Evolutionary conservation across 78 protist species (phyloP), one percentile per base, ranked within the genome.

Genomic region (Isochrysis galbana): DNA sequence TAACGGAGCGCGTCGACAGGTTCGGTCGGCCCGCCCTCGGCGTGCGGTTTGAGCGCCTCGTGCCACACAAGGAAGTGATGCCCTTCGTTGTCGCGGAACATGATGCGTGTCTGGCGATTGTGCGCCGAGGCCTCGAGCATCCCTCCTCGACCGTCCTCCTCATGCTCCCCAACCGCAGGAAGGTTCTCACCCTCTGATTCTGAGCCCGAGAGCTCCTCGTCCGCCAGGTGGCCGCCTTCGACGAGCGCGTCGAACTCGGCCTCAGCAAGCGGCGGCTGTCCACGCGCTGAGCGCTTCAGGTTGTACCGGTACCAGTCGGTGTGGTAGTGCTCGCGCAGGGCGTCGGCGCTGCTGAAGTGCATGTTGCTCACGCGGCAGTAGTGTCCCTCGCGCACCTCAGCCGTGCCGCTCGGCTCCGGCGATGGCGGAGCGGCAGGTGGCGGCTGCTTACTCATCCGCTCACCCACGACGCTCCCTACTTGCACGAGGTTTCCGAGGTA

Each of bases 271-370:
- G 88, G 88, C 36, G 88, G 88, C 34, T 11, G 55, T 23, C 47
- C 51, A 7, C 39, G 36, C 17, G 38, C 4, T 21, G 47, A 4
- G 23, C 34, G 88, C 39, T 44, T 39, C 29, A 80, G 55, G 21
- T 80, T 80, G 55, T 44, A 44, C 25, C 88, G 48, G 55, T 80
- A 80, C 88, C 88, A 80, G 88, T 80, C 88, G 38, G 47, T 44
- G 55, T 44, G 88, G 55, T 23, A 80, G 88, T 80, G 88, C 55
- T 17, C 39, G 32, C 51, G 51, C 23, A 80, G 51, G 5, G 54
- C 88, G 5, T 21, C 88, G 36, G 32, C 47, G n/a, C 23, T 29
- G 41, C 1, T 39, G 54, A 80, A 80, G 17, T 39, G 41, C 25
- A 44, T 32, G 47, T 39, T 25, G 84, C 84, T 77, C 47, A 14